Percentiles rank a stretch among this genome's conserved stretches.
Conservation (phyloP, 2,329 filamentous ascomycete genomes). For the Aotearoamyces nothofagi region DNA sequence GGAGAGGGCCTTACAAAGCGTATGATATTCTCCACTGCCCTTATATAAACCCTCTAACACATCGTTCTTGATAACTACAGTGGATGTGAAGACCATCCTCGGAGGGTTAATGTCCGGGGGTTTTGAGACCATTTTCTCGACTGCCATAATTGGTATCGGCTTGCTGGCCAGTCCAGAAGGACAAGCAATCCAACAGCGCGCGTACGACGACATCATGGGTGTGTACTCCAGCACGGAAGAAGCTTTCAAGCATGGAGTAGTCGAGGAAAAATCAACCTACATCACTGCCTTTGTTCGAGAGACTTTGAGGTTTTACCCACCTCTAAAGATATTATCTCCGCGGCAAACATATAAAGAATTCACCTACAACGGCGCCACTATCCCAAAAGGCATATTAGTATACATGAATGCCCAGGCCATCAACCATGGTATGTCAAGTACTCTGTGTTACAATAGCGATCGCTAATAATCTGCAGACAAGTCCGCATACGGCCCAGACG, state of each 20-base stretch:
- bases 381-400: no score
- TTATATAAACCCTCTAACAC: no score
- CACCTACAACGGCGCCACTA: background rate
- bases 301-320: constrained; percentile 9
- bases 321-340: no score
- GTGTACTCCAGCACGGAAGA: constrained; percentile 5
- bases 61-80: no score
- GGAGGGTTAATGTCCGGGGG: constrained; percentile 13
- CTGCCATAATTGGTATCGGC: constrained; percentile 10
- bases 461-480: no score
- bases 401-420: no score
- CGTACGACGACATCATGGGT: constrained; percentile 8
- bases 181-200: constrained; percentile 7
- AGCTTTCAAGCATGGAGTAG: constrained; percentile 6
- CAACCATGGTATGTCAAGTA: no score
- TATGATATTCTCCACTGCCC: background rate
- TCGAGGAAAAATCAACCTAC: constrained; percentile 8
- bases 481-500: no score
- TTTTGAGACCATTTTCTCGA: constrained; percentile 11
- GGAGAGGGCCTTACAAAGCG: constrained; percentile 2
- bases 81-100: constrained; percentile 10
- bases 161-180: constrained; percentile 8
- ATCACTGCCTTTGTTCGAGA: constrained; percentile 9
- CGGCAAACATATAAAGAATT: background rate
- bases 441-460: no score